Evolutionary conservation across 2,329 filamentous ascomycete genomes (phyloP), one percentile per base, ranked within the genome.

Genomic region (Cytospora piceicola): DNA sequence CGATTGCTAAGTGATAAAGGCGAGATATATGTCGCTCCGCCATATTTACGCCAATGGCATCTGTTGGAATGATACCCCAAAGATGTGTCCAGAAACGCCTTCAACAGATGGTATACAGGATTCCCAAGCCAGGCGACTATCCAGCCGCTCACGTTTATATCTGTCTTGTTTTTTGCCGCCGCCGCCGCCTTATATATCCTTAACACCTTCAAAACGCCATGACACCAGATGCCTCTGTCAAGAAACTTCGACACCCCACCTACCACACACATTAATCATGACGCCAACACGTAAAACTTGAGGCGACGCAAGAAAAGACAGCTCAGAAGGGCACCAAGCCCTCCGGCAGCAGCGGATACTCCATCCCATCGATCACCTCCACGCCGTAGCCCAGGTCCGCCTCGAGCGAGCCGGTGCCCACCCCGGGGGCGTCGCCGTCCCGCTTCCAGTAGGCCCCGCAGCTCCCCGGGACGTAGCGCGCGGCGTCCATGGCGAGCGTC

Each of bases 391-490:
- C 75, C 15, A 75, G 52, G 49, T 76, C 72, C 53, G 69, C 68
- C 29, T 66, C 59, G 68, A 67, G 58, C 64, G 15, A 71, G 51
- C 58, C 67, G 68, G 46, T 68, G 3, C 46, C 46, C 69, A 12
- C 39, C 65, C 2, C 61, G 71, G 4, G 11, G n/a, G n/a, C n/a
- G n/a, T n/a, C 8, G 11, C 67, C 70, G 61, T 75, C 72, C 54
- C 81, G 73, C 76, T 83, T 83, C 82, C 82, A 85, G 46, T 74
- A 73, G 5, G 73, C 70, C 42, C 78, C 73, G 68, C 82, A 85
- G 9, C 77, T 70, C 8, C 83, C 83, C 1, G 82, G 82, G 6
- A 85, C 79, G 67, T 78, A 84, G 67, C 79, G 76, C 53, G 81
- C 82, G 8, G 79, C 80, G 68, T 86, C 83, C 84, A 87, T 86